Percentiles rank a stretch among this genome's conserved stretches.
phyloP scores from a whole-genome alignment of 148 eudicot genomes.

The Oxyria digyna region DNA sequence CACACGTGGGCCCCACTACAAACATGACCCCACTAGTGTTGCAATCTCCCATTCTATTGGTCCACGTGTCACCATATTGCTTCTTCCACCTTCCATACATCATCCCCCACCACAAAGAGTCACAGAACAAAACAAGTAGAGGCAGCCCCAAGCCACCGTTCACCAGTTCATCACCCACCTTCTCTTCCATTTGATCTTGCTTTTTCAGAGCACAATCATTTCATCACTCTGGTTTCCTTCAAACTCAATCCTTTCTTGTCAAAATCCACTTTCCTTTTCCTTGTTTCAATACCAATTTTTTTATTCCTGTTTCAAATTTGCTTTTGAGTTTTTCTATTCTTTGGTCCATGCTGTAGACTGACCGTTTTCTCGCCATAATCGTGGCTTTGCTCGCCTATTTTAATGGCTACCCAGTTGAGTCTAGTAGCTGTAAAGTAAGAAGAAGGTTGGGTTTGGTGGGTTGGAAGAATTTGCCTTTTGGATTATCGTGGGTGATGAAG shows the following conservation, averaged over 20 bases:
- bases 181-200: neutral
- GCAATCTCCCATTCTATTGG: neutral
- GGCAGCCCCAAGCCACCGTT: neutral
- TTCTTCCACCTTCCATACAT: neutral
- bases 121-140: neutral
- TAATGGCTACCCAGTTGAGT: neutral
- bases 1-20: neutral
- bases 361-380: neutral
- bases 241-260: neutral
- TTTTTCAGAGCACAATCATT: neutral
- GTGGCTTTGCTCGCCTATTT: conserved; percentile 4
- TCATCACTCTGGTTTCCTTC: neutral
- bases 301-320: neutral
- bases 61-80: conserved; percentile 1
- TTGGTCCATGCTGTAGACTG: conserved; percentile 6
- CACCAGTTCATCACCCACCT: conserved; percentile 4
- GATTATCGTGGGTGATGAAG: conserved; percentile 4
- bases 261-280: neutral
- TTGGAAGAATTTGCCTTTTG: conserved; percentile 5
- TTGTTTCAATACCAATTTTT: neutral
- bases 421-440: conserved; percentile 3
- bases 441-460: conserved; percentile 3
- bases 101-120: neutral
- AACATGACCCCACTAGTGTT: too few relatives aligned
- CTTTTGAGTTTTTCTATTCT: conserved; percentile 1